A percentile compares a stretch with the other conserved stretches of the same genome.
These are phyloP conservation scores for Conticribra weissflogii DNA, from an alignment of 108 stramenopile genomes.

Conservation along the genomic window DNA sequence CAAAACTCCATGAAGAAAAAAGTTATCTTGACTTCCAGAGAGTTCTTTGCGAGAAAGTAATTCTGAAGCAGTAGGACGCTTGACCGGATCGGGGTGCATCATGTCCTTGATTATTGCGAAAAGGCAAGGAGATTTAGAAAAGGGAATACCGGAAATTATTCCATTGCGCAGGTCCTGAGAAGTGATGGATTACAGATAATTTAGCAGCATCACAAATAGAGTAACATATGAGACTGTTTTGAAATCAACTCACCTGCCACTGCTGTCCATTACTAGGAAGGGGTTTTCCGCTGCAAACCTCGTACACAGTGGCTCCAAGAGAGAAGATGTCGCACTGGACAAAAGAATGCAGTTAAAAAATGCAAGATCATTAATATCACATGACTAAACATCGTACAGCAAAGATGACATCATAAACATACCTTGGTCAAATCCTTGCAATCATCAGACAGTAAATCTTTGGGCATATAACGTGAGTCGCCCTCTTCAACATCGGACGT, in stretches of 20 bases:
- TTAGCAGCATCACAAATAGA: not conserved
- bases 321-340: slow-evolving; percentile 70
- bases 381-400: not conserved
- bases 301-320: slow-evolving; percentile 68
- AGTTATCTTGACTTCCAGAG: slow-evolving; percentile 4
- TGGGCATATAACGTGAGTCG: slow-evolving; percentile 73
- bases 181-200: not conserved
- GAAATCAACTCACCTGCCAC: slow-evolving; percentile 48
- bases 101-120: slow-evolving; percentile 43
- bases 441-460: slow-evolving; percentile 56
- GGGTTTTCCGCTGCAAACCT: slow-evolving; percentile 49
- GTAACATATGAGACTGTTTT: not conserved
- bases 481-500: slow-evolving; percentile 60
- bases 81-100: slow-evolving; percentile 59
- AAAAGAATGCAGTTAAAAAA: not conserved
- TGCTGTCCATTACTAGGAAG: slow-evolving; percentile 63
- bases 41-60: slow-evolving; percentile 41
- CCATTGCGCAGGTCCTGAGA: slow-evolving; percentile 49
- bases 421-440: slow-evolving; percentile 87
- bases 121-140: slow-evolving; percentile 38
- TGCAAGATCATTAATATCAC: not conserved
- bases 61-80: slow-evolving; percentile 53
- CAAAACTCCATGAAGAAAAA: not conserved
- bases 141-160: slow-evolving; percentile 38
- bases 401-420: not conserved